Percentiles rank a stretch among this genome's conserved stretches.
Evolutionary conservation across 208 protist species (phyloP).

Genomic region (Crithidia bombi): DNA sequence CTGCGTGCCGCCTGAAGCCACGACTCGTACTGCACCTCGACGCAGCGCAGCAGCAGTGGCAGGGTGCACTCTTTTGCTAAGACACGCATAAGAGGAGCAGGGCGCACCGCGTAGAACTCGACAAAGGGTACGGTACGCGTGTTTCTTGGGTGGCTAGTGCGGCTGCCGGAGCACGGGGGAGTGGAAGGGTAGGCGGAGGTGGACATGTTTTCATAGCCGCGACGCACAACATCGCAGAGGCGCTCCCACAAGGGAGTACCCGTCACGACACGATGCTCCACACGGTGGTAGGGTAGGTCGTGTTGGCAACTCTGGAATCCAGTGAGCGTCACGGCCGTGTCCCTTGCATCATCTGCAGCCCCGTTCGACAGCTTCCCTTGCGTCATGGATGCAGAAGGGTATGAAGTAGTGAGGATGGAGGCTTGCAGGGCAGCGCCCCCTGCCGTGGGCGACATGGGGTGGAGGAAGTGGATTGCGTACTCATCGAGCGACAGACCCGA

Average conservation of each 20-base stretch:
- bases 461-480: conserved; percentile 33
- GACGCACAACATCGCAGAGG: conserved; percentile 14
- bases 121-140: neutral
- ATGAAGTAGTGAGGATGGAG: too few species aligned
- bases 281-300: neutral
- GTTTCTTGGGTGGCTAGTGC: neutral
- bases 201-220: neutral
- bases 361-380: too few species aligned
- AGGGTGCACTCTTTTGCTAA: conserved; percentile 16
- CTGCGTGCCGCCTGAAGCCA: neutral
- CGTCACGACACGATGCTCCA: conserved; percentile 9
- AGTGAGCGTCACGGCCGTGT: neutral
- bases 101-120: neutral
- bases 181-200: neutral
- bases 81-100: neutral
- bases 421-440: neutral
- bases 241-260: conserved; percentile 18
- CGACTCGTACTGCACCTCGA: conserved; percentile 12
- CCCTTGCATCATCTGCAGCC: too few species aligned
- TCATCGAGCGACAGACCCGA: conserved; percentile 34
- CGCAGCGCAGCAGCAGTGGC: neutral
- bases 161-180: neutral
- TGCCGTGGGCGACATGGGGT: neutral
- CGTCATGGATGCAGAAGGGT: too few species aligned
- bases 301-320: neutral